phyloP scores from a whole-genome alignment of 345 rosid species.

The Lepidium africanum region DNA sequence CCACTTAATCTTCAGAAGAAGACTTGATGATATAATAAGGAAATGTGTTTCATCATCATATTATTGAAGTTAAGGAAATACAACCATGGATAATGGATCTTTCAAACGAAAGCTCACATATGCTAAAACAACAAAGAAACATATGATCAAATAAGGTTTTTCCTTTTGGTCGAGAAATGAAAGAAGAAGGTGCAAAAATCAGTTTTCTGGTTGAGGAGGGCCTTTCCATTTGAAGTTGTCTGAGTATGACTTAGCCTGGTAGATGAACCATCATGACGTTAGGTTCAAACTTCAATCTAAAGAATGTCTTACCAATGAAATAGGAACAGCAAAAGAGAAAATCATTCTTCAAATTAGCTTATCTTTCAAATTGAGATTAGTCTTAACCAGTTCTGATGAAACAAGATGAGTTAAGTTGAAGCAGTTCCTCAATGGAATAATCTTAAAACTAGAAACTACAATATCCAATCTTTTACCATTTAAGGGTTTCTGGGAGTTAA shows the following conservation, averaged over 20 bases:
- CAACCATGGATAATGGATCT: slow-evolving; percentile 12
- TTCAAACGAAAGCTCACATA: slow-evolving; percentile 1
- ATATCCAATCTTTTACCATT: not conserved
- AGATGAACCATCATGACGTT: not conserved
- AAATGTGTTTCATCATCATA: slow-evolving; percentile 9
- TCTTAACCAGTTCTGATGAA: not conserved
- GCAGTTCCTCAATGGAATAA: not conserved
- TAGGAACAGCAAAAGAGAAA: not conserved
- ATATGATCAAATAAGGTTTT: slow-evolving; percentile 1
- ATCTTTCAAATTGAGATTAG: not conserved
- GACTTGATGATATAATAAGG: not conserved
- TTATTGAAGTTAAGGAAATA: slow-evolving; percentile 4
- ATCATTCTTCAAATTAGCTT: not conserved
- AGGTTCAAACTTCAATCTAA: not conserved
- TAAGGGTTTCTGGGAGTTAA: not conserved
- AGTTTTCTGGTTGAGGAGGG: slow-evolving; percentile 37
- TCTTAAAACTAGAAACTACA: not conserved
- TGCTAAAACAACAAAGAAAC: slow-evolving; percentile 20
- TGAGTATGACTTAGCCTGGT: slow-evolving; percentile 67
- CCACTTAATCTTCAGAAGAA: not conserved
- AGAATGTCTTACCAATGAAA: not conserved
- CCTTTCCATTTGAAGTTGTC: slow-evolving; percentile 97
- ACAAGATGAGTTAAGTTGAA: not conserved
- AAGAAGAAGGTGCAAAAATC: slow-evolving; percentile 10
- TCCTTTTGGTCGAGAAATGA: not conserved